Evolutionary conservation across 345 rosid genomes (phyloP).

Genomic region (Melaleuca alternifolia): DNA sequence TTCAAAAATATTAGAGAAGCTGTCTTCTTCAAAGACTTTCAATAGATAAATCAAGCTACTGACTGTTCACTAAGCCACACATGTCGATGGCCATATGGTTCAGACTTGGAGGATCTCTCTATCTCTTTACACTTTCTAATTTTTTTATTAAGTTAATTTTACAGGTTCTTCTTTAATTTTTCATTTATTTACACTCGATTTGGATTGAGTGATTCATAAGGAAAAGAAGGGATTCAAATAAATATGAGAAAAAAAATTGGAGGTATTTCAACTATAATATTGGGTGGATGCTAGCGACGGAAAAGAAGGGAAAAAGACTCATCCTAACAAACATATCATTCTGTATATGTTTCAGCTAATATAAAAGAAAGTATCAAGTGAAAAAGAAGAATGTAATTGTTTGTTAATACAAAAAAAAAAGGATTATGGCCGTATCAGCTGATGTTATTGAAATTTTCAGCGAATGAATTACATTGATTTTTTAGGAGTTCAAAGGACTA

Average conservation of each 20-base stretch:
- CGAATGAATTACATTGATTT: not conserved
- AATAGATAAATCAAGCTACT: too few relatives aligned
- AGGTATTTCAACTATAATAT: not conserved
- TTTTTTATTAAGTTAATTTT: not conserved
- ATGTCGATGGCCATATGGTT: not conserved
- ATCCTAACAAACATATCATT: not conserved
- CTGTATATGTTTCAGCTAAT: not conserved
- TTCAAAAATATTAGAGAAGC: too few relatives aligned
- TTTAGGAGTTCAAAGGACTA: not conserved
- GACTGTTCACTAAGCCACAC: not conserved
- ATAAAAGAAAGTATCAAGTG: not conserved
- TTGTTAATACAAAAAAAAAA: not conserved
- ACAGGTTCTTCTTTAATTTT: not conserved
- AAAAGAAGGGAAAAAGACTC: not conserved
- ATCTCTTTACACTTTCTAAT: accelerated
- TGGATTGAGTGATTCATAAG: not conserved
- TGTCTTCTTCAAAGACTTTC: too few relatives aligned
- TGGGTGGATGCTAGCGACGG: not conserved
- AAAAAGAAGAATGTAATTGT: not conserved
- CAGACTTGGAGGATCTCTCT: accelerated
- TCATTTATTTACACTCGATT: not conserved
- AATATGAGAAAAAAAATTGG: not conserved
- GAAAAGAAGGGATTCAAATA: not conserved
- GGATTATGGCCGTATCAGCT: not conserved
- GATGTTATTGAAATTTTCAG: not conserved